phyloP scores from a whole-genome alignment of 352 stramenopile genomes.

The Pythium phragmitis region DNA sequence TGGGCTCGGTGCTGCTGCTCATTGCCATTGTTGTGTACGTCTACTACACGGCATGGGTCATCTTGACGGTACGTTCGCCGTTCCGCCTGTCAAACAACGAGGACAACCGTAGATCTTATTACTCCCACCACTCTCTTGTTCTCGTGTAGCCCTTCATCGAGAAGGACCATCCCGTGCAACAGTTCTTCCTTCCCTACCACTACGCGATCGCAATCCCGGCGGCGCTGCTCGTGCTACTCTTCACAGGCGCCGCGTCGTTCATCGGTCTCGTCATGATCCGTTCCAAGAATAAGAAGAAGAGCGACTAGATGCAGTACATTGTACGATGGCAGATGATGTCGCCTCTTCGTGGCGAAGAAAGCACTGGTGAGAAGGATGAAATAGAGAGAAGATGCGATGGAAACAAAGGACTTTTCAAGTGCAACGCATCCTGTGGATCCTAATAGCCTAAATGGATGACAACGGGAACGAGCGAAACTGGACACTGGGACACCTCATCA shows the following conservation, averaged over 20 bases:
- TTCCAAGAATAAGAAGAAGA: slow-evolving; percentile 78
- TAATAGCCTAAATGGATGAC: no score
- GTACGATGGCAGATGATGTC: neutral
- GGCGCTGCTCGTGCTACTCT: slow-evolving; percentile 83
- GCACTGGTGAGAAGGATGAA: neutral
- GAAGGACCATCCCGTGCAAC: slow-evolving; percentile 68
- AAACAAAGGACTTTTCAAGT: neutral
- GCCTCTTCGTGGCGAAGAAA: neutral
- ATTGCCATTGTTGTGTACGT: slow-evolving; percentile 84
- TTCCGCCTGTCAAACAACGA: neutral
- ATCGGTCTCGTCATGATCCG: slow-evolving; percentile 90
- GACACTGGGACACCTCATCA: no score
- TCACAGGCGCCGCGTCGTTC: slow-evolving; percentile 80
- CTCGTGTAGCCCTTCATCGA: slow-evolving; percentile 83
- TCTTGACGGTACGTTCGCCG: slow-evolving; percentile 69
- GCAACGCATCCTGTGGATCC: no score
- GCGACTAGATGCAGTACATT: slow-evolving; percentile 13
- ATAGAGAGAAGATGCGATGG: neutral
- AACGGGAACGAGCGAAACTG: no score
- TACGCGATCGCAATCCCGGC: slow-evolving; percentile 89
- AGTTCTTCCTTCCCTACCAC: slow-evolving; percentile 87
- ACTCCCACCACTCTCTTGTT: neutral
- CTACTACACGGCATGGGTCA: slow-evolving; percentile 92
- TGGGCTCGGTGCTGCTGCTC: slow-evolving; percentile 73
- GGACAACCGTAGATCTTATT: neutral